Percentiles rank a stretch among this genome's conserved stretches.
Evolutionary conservation across 306 rosid genomes (phyloP).

Genomic region (Vigna nakashimae): DNA sequence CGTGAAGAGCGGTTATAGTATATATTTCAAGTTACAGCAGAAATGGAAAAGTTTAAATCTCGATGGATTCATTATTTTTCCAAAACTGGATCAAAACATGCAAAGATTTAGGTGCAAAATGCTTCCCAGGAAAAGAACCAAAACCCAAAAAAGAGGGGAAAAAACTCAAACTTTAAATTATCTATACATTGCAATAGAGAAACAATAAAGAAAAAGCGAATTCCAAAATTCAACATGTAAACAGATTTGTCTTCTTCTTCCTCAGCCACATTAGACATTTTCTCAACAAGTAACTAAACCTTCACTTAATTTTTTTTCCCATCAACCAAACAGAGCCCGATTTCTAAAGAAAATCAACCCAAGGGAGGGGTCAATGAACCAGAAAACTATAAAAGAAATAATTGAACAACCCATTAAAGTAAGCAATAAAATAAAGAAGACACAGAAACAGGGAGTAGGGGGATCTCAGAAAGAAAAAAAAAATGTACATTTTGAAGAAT

Average conservation of each 20-base stretch:
- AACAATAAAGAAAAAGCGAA: background rate
- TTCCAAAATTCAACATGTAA: constrained; percentile 37
- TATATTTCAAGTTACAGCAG: background rate
- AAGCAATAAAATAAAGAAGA: background rate
- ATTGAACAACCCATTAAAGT: background rate
- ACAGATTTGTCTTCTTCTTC: constrained; percentile 2
- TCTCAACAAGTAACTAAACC: constrained; percentile 3
- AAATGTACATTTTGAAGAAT: constrained; percentile 27
- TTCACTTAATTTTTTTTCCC: constrained; percentile 5
- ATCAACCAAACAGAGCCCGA: constrained; percentile 43
- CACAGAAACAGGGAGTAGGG: background rate
- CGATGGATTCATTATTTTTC: constrained; percentile 5
- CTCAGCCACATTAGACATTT: constrained; percentile 6
- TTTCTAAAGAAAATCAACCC: constrained; percentile 7
- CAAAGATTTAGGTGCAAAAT: background rate
- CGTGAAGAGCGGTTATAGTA: background rate
- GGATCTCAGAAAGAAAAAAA: constrained; percentile 22
- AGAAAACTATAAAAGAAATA: constrained; percentile 17
- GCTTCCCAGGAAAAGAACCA: constrained; percentile 6
- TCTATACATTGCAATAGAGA: background rate
- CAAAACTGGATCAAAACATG: constrained; percentile 43
- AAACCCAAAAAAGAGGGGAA: background rate
- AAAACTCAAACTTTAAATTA: constrained; percentile 1
- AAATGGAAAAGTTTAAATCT: constrained; percentile 10
- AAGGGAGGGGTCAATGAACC: constrained; percentile 18